Evolutionary conservation across 805 yeast genomes (phyloP).

Genomic region (Candida xyloterini): DNA sequence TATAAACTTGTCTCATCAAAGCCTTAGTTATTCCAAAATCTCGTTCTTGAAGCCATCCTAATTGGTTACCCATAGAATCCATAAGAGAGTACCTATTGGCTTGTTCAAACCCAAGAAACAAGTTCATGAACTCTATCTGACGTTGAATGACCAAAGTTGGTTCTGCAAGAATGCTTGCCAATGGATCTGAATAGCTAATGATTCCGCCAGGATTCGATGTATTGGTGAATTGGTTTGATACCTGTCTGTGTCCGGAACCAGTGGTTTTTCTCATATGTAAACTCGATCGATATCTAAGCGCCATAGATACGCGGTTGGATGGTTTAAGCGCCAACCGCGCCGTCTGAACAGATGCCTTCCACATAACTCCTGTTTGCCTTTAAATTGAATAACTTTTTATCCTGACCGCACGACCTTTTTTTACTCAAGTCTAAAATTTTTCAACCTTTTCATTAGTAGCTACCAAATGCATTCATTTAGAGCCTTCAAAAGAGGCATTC

Average conservation of each 20-base stretch:
- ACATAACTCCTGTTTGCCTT: constrained; percentile 4
- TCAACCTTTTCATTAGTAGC: constrained; percentile 12
- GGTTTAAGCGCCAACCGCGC: neutral
- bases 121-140: constrained; percentile 82
- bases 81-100: constrained; percentile 74
- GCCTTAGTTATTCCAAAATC: constrained; percentile 67
- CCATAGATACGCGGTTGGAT: neutral
- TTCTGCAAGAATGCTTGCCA: constrained; percentile 60
- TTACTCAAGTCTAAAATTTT: constrained; percentile 8
- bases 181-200: constrained; percentile 55
- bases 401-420: constrained; percentile 7
- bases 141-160: constrained; percentile 88
- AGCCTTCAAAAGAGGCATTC: constrained; percentile 39
- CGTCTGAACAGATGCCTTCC: neutral
- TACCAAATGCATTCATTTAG: constrained; percentile 5
- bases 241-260: neutral
- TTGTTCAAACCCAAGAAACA: constrained; percentile 88
- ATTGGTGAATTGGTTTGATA: constrained; percentile 19
- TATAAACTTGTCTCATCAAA: constrained; percentile 77
- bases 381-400: neutral
- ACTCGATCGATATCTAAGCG: neutral
- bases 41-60: constrained; percentile 82
- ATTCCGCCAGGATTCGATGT: constrained; percentile 39
- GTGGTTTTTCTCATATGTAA: constrained; percentile 5
- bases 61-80: constrained; percentile 67